Conservation (phyloP, 768 basidiomycete genomes). For the Boletus reticuloceps region DNA sequence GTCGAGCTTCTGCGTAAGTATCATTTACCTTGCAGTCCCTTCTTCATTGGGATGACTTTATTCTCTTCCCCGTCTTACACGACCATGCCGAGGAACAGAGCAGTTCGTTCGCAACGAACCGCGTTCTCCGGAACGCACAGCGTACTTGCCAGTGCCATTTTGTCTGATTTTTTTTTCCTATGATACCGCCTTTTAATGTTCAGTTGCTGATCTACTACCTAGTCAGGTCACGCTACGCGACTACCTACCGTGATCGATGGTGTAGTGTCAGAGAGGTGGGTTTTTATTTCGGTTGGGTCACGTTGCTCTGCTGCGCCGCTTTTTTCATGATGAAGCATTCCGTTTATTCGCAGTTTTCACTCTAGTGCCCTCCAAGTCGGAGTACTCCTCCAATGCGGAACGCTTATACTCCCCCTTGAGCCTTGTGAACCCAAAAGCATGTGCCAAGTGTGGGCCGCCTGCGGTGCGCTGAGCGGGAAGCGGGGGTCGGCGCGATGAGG, state of each 20-base stretch:
- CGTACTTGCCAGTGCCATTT: constrained; percentile 91
- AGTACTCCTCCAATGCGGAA: constrained; percentile 75
- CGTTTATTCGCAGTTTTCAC: constrained; percentile 89
- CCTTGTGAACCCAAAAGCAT: constrained; percentile 69
- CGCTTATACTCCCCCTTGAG: constrained; percentile 68
- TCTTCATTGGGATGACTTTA: constrained; percentile 55
- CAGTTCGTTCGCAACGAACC: constrained; percentile 75
- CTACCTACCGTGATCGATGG: not conserved
- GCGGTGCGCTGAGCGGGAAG: constrained; percentile 69
- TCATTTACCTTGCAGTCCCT: not conserved
- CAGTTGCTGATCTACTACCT: constrained; percentile 14
- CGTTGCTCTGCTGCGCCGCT: constrained; percentile 17
- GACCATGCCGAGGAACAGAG: constrained; percentile 86
- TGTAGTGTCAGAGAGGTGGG: constrained; percentile 19
- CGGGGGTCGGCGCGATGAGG: constrained; percentile 73
- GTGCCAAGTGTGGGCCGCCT: constrained; percentile 64
- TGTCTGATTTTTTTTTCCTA: constrained; percentile 51
- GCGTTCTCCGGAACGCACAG: constrained; percentile 59
- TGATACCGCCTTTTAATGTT: not conserved
- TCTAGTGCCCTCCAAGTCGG: constrained; percentile 59
- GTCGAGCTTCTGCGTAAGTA: constrained; percentile 15
- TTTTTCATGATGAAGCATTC: constrained; percentile 53
- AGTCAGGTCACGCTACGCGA: not conserved
- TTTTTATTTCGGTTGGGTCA: constrained; percentile 7
- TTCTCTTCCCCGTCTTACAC: constrained; percentile 93